Base-by-base conservation (phyloP, 495 filamentous ascomycete genomes). In the Hyaloscypha bicolor region DNA sequence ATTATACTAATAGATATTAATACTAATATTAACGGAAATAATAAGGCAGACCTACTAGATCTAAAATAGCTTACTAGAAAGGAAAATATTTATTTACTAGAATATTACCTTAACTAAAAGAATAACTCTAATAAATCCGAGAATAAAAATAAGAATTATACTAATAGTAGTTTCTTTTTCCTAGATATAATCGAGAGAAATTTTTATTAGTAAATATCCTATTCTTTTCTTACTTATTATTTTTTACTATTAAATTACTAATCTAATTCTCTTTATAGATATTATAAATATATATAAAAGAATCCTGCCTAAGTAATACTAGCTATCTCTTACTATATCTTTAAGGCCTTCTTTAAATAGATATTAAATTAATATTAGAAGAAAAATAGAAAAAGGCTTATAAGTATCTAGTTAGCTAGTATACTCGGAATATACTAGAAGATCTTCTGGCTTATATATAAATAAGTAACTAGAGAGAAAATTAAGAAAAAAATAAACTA, bases 391-490 rank as follows among this genome's bases (percentile, higher is more conserved):
- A 60, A 71, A 55, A 66, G 66, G n/a, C 71, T 60, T 33, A 71
- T 69, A 30, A 74, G 74, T 30, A 74, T 79, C 31, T 74, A 74
- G 64, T 69, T 60, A 52, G 76, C 76, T 65, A 78, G 72, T 70
- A 73, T 71, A 22, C 67, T 81, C 52, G 71, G 78, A 58, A 66
- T 64, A 65, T 81, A 78, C 60, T 81, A 64, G 77, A 81, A 81
- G 64, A 74, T 69, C 71, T 80, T 69, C 71, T 66, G 73, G 63
- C 72, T 79, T 11, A 63, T 77, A 35, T 63, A 80, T 74, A 51
- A 85, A 81, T 69, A 84, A 82, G 53, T 85, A 79, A 29, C 73
- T 75, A 19, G 84, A 82, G 22, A 86, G 82, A 63, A 86, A 79
- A 72, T 81, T 80, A 83, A 86, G 83, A 73, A 79, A 12, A 71